Conservation (phyloP, 164 flowering plant species). For the Chimonanthus salicifolius region DNA sequence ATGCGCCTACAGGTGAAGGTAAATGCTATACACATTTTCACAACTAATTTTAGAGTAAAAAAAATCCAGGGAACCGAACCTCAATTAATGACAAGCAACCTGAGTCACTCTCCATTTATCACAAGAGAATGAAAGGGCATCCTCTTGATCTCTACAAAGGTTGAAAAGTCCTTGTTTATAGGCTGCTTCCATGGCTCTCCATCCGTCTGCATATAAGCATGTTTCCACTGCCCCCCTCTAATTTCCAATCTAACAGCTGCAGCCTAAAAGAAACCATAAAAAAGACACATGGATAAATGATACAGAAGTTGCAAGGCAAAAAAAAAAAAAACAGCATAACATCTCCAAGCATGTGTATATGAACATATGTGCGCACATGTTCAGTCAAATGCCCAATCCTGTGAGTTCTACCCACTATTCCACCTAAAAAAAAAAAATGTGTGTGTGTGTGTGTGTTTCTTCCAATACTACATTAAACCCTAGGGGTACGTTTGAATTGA, state of each 20-base stretch:
- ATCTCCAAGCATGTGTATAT: no score
- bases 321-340: no score
- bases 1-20: neutral
- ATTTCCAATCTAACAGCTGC: conserved; percentile 79
- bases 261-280: conserved; percentile 44
- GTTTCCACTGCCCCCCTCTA: conserved; percentile 87
- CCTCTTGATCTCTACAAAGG: conserved; percentile 80
- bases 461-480: no score
- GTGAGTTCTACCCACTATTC: no score
- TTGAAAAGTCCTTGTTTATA: conserved; percentile 53
- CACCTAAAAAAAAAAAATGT: no score
- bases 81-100: neutral
- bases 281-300: no score
- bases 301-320: no score
- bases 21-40: conserved; percentile 1
- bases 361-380: no score
- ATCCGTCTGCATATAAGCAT: conserved; percentile 86
- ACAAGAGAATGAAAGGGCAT: conserved; percentile 70
- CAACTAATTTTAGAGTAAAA: neutral
- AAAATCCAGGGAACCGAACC: neutral
- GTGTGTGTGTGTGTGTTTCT: no score
- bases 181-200: conserved; percentile 99
- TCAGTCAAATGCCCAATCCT: no score
- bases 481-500: no score
- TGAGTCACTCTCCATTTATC: conserved; percentile 52